These are phyloP conservation scores for Geotrichum macrosporum DNA, from an alignment of 1,139 yeast genomes.

Conservation along the genomic window DNA sequence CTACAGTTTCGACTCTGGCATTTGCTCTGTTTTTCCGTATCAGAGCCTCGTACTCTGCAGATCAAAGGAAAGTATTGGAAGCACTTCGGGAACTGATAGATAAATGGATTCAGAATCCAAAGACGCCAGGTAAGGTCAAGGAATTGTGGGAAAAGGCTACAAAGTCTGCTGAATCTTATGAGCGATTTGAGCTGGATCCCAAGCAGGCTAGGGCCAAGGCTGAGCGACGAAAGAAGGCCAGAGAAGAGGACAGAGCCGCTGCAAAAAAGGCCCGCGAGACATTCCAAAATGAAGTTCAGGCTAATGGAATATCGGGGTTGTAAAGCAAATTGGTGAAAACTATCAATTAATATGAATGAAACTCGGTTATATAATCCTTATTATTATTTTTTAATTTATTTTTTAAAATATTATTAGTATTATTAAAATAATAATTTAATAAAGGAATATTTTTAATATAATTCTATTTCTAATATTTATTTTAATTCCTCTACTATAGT, in stretches of 20 bases:
- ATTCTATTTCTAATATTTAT: slow-evolving; percentile 2
- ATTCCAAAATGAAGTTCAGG: slow-evolving; percentile 13
- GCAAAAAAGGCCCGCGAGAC: slow-evolving; percentile 20
- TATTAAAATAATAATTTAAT: no score
- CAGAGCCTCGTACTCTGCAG: slow-evolving; percentile 67
- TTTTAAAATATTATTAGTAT: no score
- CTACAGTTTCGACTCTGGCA: slow-evolving; percentile 56
- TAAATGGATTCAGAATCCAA: slow-evolving; percentile 49
- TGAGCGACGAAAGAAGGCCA: slow-evolving; percentile 11
- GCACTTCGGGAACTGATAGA: slow-evolving; percentile 62
- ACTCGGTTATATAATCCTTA: neutral
- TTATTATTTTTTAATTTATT: neutral
- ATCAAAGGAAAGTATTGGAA: slow-evolving; percentile 62
- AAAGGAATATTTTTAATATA: no score
- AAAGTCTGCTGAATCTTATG: slow-evolving; percentile 31
- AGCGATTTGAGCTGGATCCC: slow-evolving; percentile 25
- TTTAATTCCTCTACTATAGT: neutral
- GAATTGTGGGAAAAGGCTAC: slow-evolving; percentile 57
- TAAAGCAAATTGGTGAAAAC: neutral
- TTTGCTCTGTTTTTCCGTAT: slow-evolving; percentile 65
- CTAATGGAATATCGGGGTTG: slow-evolving; percentile 1
- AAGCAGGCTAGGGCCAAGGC: slow-evolving; percentile 20
- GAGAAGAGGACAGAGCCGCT: slow-evolving; percentile 8
- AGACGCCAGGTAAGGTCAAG: slow-evolving; percentile 55
- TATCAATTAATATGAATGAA: neutral